Conservation (phyloP, 495 filamentous ascomycete species). For the Cladorrhinum samala region DNA sequence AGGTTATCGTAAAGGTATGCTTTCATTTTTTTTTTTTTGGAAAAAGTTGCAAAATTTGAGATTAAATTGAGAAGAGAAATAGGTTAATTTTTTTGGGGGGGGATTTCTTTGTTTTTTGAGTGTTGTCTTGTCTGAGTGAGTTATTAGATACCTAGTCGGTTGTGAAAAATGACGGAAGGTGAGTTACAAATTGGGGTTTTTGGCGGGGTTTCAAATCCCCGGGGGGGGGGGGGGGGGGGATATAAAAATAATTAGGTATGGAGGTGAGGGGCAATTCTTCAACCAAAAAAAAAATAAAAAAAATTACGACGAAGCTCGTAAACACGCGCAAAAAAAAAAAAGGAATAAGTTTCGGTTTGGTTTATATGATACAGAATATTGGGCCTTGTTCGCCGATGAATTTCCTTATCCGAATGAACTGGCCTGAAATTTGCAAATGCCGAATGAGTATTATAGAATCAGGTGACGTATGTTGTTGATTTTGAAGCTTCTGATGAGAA, state of each 20-base stretch:
- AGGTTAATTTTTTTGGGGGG: no score
- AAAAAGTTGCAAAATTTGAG: no score
- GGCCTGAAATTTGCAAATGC: neutral
- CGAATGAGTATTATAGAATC: neutral
- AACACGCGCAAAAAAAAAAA: neutral
- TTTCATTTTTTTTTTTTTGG: conserved; percentile 50
- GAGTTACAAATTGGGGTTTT: neutral
- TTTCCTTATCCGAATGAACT: neutral
- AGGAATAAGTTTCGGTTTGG: no score
- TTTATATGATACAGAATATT: neutral
- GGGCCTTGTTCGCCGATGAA: neutral
- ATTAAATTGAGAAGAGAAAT: no score
- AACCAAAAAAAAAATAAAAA: neutral
- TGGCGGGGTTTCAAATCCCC: neutral
- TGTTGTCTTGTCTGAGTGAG: no score
- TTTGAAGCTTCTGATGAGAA: neutral
- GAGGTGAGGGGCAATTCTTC: neutral
- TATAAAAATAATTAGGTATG: neutral
- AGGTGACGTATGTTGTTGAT: neutral
- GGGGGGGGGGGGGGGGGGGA: no score
- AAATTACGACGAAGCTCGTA: neutral
- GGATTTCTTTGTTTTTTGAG: no score
- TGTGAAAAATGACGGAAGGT: neutral
- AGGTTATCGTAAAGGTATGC: conserved; percentile 80
- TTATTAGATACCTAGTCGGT: no score